A percentile compares a stretch with the other conserved stretches of the same genome.
phyloP scores from a whole-genome alignment of 2,329 filamentous ascomycete species.

The Bipolaris bicolor region DNA sequence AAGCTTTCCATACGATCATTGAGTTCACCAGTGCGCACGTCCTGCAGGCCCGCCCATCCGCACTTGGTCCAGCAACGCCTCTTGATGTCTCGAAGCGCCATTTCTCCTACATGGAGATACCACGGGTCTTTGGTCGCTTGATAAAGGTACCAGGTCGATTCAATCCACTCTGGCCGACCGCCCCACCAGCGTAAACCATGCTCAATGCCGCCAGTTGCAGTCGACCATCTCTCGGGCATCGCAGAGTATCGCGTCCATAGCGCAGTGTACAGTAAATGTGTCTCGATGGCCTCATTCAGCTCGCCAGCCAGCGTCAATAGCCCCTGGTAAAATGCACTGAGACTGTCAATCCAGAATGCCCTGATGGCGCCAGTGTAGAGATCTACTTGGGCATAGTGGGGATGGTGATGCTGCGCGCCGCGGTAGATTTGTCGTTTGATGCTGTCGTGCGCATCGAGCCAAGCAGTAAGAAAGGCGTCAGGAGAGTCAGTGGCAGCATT shows the following conservation, averaged over 20 bases:
- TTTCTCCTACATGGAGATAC: slow-evolving; percentile 95
- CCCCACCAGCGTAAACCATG: slow-evolving; percentile 93
- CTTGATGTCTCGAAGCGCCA: slow-evolving; percentile 88
- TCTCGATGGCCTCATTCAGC: slow-evolving; percentile 86
- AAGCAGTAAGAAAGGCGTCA: slow-evolving; percentile 79
- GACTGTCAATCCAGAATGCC: slow-evolving; percentile 93
- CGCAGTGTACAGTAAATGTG: slow-evolving; percentile 88
- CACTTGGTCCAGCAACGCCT: slow-evolving; percentile 88
- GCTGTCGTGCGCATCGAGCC: slow-evolving; percentile 83
- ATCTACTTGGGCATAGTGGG: slow-evolving; percentile 92
- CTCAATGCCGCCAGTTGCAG: slow-evolving; percentile 82
- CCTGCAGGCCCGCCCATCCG: slow-evolving; percentile 83
- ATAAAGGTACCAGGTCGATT: slow-evolving; percentile 96
- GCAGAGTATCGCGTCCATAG: slow-evolving; percentile 96
- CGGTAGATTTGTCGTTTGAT: slow-evolving; percentile 94
- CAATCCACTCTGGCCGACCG: slow-evolving; percentile 92
- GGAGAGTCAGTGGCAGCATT: slow-evolving; percentile 70
- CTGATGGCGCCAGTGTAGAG: slow-evolving; percentile 84
- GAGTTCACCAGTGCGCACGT: slow-evolving; percentile 72
- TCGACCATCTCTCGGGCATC: slow-evolving; percentile 91
- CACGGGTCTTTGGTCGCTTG: slow-evolving; percentile 91
- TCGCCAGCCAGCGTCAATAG: slow-evolving; percentile 85
- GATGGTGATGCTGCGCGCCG: slow-evolving; percentile 74
- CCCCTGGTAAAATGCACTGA: slow-evolving; percentile 94
- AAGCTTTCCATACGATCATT: slow-evolving; percentile 98